These are phyloP conservation scores for Immersiella caudata DNA, from an alignment of 495 filamentous ascomycete genomes.

Conservation along the genomic window DNA sequence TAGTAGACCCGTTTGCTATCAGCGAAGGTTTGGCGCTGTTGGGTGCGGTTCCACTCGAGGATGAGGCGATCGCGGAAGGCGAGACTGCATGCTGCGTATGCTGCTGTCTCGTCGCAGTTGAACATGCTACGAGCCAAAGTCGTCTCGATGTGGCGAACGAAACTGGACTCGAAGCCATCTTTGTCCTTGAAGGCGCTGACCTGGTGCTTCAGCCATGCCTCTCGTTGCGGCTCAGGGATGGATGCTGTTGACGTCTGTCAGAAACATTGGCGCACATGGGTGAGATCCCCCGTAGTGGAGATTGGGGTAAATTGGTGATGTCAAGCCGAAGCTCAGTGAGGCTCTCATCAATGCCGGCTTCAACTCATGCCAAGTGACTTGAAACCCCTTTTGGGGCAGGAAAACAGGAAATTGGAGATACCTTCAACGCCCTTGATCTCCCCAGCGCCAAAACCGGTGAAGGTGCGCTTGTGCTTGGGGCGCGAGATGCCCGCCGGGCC, in stretches of 20 bases:
- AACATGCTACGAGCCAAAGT: constrained; percentile 94
- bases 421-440: constrained; percentile 95
- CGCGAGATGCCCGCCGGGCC: constrained; percentile 69
- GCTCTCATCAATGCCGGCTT: background rate
- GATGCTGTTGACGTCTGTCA: constrained; percentile 48
- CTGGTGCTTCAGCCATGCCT: constrained; percentile 81
- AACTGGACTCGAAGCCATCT: constrained; percentile 68
- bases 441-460: constrained; percentile 83
- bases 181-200: constrained; percentile 73
- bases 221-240: constrained; percentile 87
- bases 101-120: constrained; percentile 95
- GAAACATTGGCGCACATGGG: background rate
- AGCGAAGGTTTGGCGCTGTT: constrained; percentile 87
- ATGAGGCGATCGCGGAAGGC: constrained; percentile 92
- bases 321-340: constrained; percentile 8
- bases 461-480: constrained; percentile 94
- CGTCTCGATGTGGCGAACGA: constrained; percentile 94
- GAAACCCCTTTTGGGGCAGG: background rate
- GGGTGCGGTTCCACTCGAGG: constrained; percentile 96
- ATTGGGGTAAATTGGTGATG: constrained; percentile 11
- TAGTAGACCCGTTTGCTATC: constrained; percentile 97
- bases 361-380: background rate
- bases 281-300: constrained; percentile 23
- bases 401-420: constrained; percentile 31
- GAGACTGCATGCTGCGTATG: constrained; percentile 86